Evolutionary conservation across 257 asterid genomes (phyloP).

Genomic region (Lithospermum erythrorhizon): DNA sequence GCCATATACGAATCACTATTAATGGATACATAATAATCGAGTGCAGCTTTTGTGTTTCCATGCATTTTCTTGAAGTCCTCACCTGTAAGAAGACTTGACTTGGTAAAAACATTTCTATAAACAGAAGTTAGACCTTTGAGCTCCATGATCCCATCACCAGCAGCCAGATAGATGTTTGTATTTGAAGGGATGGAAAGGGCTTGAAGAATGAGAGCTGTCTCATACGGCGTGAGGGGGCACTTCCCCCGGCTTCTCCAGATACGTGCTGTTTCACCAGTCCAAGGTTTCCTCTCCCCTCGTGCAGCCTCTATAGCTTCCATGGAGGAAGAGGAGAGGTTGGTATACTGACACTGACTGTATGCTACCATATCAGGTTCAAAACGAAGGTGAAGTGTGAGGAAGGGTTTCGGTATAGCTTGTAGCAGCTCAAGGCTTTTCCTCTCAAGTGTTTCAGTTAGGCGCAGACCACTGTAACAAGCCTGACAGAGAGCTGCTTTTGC

Average conservation of each 20-base stretch:
- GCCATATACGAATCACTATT: conserved; percentile 73
- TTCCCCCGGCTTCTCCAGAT: conserved; percentile 88
- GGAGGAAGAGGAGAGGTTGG: conserved; percentile 58
- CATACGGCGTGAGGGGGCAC: conserved; percentile 91
- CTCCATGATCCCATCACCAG: conserved; percentile 95
- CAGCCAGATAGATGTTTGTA: conserved; percentile 81
- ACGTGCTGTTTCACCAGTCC: conserved; percentile 85
- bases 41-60: conserved; percentile 94
- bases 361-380: conserved; percentile 99
- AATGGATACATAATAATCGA: conserved; percentile 69
- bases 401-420: conserved; percentile 94
- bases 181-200: conserved; percentile 68
- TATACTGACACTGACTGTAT: conserved; percentile 78
- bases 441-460: conserved; percentile 44
- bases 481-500: conserved; percentile 96
- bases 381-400: conserved; percentile 92
- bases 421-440: conserved; percentile 66
- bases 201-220: conserved; percentile 67
- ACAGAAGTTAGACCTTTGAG: conserved; percentile 65
- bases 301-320: conserved; percentile 62
- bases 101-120: conserved; percentile 57
- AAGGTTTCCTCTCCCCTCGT: conserved; percentile 73
- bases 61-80: conserved; percentile 77
- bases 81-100: conserved; percentile 44
- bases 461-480: conserved; percentile 78